phyloP scores from a whole-genome alignment of 148 eudicot genomes.

The Tetragonia tetragonoides region DNA sequence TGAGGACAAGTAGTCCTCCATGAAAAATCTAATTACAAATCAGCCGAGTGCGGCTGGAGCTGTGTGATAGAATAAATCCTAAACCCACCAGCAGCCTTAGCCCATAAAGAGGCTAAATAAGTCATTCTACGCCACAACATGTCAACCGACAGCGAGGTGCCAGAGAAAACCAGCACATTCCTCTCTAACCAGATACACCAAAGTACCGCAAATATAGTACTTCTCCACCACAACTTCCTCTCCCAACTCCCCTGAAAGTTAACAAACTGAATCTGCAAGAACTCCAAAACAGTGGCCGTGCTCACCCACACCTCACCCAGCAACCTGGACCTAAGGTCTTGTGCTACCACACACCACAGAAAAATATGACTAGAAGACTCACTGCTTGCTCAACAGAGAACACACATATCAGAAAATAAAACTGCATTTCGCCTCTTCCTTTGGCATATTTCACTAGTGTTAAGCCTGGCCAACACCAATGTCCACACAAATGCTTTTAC shows the following conservation, averaged over 20 bases:
- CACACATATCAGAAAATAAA: neutral
- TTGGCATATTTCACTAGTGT: neutral
- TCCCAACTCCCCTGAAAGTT: neutral
- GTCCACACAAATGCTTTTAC: neutral
- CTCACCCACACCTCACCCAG: neutral
- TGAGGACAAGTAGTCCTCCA: too few relatives aligned
- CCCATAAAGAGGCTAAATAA: neutral
- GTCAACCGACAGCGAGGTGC: neutral
- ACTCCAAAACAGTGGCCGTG: neutral
- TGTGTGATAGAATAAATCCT: neutral
- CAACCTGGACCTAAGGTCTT: neutral
- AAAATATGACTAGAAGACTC: neutral
- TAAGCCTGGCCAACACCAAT: neutral
- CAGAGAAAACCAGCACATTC: neutral
- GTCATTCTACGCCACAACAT: neutral
- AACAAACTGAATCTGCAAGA: neutral
- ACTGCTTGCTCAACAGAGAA: neutral
- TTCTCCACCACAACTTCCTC: neutral
- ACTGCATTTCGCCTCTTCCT: neutral
- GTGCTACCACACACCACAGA: neutral
- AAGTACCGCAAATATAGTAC: neutral
- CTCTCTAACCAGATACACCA: neutral
- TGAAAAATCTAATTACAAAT: neutral
- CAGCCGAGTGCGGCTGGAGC: neutral
- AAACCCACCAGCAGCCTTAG: neutral